Evolutionary conservation across 108 stramenopile species (phyloP).

Genomic region (Fragilaria crotonensis): DNA sequence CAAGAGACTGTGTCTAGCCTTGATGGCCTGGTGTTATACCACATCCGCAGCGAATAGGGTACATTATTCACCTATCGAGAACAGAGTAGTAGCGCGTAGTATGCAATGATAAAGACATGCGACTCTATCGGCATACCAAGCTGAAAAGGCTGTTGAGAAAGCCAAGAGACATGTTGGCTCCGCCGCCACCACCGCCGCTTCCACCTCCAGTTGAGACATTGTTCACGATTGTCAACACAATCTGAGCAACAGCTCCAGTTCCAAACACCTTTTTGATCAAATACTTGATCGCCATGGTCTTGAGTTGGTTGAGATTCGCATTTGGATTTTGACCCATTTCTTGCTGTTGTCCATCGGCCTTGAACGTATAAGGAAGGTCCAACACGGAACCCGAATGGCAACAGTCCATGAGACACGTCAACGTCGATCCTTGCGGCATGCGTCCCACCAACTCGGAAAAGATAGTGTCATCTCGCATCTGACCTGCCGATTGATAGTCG

Average conservation of each 20-base stretch:
- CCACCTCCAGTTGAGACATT: background rate
- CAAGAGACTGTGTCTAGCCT: too few relatives aligned
- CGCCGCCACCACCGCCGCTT: too few relatives aligned
- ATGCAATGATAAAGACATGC: too few relatives aligned
- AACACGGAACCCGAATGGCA: constrained; percentile 87
- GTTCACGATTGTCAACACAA: background rate
- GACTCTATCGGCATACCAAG: too few relatives aligned
- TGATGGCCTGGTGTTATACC: too few relatives aligned
- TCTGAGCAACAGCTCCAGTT: background rate
- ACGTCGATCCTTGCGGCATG: constrained; percentile 54
- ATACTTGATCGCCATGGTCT: background rate
- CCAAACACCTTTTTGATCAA: background rate
- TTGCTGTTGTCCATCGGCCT: constrained; percentile 41
- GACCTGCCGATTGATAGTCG: constrained; percentile 59
- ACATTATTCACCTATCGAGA: too few relatives aligned
- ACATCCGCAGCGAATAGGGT: too few relatives aligned
- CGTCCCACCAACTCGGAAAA: constrained; percentile 54
- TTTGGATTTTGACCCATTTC: background rate
- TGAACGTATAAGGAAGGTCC: constrained; percentile 66
- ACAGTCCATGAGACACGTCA: constrained; percentile 57
- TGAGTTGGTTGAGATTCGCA: background rate
- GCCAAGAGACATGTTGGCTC: too few relatives aligned
- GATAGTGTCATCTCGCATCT: constrained; percentile 68
- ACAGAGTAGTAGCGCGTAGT: too few relatives aligned
- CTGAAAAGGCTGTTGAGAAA: too few relatives aligned